Evolutionary conservation across 225 moss, liverwort and hornwort species (phyloP).

Genomic region (Pleurozium schreberi): DNA sequence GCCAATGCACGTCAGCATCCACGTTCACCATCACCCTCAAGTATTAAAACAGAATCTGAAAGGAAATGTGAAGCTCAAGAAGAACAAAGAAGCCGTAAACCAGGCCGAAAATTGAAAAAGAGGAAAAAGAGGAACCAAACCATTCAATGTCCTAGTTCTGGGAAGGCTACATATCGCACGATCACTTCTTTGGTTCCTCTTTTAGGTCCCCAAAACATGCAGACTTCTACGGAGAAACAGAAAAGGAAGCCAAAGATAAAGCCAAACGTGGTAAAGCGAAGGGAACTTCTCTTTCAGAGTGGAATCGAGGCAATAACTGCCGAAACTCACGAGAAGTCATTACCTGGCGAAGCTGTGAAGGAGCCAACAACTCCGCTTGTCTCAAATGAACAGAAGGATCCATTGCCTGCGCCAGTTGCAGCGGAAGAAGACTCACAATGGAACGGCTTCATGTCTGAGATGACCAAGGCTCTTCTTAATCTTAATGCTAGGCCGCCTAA

Average conservation of each 20-base stretch:
- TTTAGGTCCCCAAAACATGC: not conserved
- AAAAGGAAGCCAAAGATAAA: conserved; percentile 12
- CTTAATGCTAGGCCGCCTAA: conserved; percentile 1
- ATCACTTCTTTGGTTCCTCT: conserved; percentile 8
- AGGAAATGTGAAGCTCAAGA: not conserved
- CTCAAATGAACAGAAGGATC: not conserved
- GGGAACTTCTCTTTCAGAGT: not conserved
- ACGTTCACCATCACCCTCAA: not conserved
- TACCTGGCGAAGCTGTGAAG: not conserved
- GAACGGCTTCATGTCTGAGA: conserved; percentile 25
- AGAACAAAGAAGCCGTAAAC: not conserved
- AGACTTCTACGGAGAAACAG: not conserved
- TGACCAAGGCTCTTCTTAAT: conserved; percentile 21
- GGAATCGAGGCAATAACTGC: not conserved
- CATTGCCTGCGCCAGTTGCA: not conserved
- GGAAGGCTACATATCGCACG: conserved; percentile 1
- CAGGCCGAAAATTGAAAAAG: not conserved
- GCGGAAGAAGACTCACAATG: conserved; percentile 9
- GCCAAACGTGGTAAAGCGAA: conserved; percentile 5
- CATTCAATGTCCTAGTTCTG: not conserved
- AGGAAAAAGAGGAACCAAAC: not conserved
- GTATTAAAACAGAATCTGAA: not conserved
- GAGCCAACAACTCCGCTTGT: not conserved
- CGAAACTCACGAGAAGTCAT: not conserved
- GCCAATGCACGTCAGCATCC: not conserved